Base-by-base conservation (phyloP, 2,329 filamentous ascomycete genomes). In the Neonectria faginata region DNA sequence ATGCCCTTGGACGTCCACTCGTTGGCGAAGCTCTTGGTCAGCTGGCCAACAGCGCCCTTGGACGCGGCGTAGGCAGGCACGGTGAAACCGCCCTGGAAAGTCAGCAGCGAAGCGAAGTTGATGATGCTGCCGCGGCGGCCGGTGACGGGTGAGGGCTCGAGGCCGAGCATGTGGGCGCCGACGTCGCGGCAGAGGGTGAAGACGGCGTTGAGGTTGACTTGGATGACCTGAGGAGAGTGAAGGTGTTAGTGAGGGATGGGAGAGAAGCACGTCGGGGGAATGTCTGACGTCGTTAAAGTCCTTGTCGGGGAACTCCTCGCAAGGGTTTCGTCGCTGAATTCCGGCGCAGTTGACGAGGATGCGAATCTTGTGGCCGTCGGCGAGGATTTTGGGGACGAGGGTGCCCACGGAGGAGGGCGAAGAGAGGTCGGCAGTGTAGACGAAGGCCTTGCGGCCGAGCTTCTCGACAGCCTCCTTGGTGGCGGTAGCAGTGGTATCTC, bases 291-390 rank as follows among this genome's bases (percentile, higher is more conserved):
- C 88, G 74, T 91, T 86, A 86, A 93, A 97, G 81, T 96, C 92
- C 48, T 83, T 80, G 75, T 91, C 88, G 0, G 92, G 92, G 75
- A 97, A 97, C 64, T 86, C 79, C 72, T 93, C 88, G 47, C 90
- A 89, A 0, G 92, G 88, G 78, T 96, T 91, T 14, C 93, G 86
- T 67, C 89, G 86, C 79, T 97, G 94, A 75, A 97, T 94, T 27
- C 94, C 94, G 18, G 92, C 94, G 80, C 92, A 95, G 81, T 94
- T 97, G 72, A 97, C 82, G 8, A 97, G 86, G 74, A 97, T 92
- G 75, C 92, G 86, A 67, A 97, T 88, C 75, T 88, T 75, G 76
- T 89, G 84, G 53, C 86, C 86, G 73, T 89, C 87, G 45, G 83
- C 80, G n/a, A 92, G 81, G 60, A 94, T 78, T 20, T 80, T 79